Base-by-base conservation (phyloP, 345 rosid genomes). In the Crucihimalaya himalaica region DNA sequence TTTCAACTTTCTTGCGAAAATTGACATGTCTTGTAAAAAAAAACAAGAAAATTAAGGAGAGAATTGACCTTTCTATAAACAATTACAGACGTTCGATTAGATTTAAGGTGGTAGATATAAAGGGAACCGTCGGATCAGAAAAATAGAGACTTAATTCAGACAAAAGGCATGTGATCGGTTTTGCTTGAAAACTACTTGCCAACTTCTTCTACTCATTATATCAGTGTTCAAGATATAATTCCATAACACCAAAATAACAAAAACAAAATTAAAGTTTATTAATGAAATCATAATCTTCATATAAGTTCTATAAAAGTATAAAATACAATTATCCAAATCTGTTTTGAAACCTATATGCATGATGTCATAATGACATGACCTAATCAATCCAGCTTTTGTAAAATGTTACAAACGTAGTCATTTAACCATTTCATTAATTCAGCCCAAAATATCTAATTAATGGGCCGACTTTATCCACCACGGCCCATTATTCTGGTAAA, bases 131-230 rank as follows among this genome's bases (percentile, higher is more conserved):
- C 27, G 12, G 74, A 75, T 68, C 37, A 46, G 23, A 74, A 59
- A 46, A 18, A 27, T 16, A 65, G 3, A 39, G 18, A 55, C 53
- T 72, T 56, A 32, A 39, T 55, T 19, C 72, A 58, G 78, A 75
- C 79, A 75, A 31, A 40, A 20, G 27, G 65, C 79, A 76, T 76
- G 79, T 76, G 79, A 62, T 40, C 28, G 57, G 79, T 70, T 70
- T 53, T 62, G 65, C 20, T 62, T 76, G 75, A 76, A 43, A 76
- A 69, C 70, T 53, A 76, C 70, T 53, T 35, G 27, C 15, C 71
- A 69, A 63, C 70, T 75, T 75, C 79, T 18, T 20, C 10, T 40
- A 13, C 58, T 55, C 57, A 21, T 40, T 39, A 7, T 28, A 7
- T 28, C 60, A 51, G 12, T 51, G 43, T 62, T 51, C 53, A 18